Percentiles rank a stretch among this genome's conserved stretches.
These are phyloP conservation scores for Neovahlkampfia damariscottae DNA, from an alignment of 78 protist species.

Conservation along the genomic window DNA sequence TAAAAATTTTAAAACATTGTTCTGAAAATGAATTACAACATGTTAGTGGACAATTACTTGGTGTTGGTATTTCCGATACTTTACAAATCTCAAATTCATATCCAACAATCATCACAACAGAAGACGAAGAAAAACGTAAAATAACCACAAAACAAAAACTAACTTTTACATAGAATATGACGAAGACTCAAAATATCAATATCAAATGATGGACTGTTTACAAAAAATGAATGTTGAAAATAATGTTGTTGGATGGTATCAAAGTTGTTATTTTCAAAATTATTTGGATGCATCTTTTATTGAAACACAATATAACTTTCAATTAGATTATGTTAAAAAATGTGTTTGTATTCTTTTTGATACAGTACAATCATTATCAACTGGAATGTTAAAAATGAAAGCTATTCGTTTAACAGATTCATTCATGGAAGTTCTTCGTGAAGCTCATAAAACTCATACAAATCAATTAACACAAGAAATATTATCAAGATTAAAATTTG, in stretches of 20 bases:
- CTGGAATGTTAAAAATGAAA: too few relatives aligned
- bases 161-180: too few relatives aligned
- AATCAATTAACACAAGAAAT: too few relatives aligned
- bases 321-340: not conserved
- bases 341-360: not conserved
- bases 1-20: not conserved
- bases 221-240: not conserved
- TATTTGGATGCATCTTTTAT: not conserved
- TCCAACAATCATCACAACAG: not conserved
- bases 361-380: too few relatives aligned
- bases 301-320: not conserved
- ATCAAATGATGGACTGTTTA: not conserved
- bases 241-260: not conserved
- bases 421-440: too few relatives aligned
- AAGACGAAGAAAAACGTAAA: not conserved
- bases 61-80: not conserved
- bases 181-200: not conserved
- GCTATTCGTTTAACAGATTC: too few relatives aligned
- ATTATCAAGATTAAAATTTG: too few relatives aligned
- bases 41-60: not conserved
- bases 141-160: too few relatives aligned
- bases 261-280: not conserved
- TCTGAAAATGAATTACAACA: not conserved
- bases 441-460: too few relatives aligned
- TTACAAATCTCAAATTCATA: not conserved